Base-by-base conservation (phyloP, 1,284 basidiomycete species). In the Cryptococcus depauperatus region DNA sequence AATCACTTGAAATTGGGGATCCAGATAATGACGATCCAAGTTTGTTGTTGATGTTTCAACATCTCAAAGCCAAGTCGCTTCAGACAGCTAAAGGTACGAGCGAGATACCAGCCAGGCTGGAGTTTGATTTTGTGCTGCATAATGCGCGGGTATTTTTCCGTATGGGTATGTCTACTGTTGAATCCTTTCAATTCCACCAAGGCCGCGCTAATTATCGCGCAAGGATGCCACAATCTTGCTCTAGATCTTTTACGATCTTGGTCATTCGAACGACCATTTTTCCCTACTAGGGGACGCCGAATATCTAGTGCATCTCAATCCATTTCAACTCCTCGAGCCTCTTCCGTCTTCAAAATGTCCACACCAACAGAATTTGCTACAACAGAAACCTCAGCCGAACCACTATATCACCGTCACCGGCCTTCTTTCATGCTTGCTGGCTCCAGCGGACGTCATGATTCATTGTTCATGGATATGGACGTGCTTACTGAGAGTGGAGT, bases 111-210 rank as follows among this genome's bases (percentile, higher is more conserved):
- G 84, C 84, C 26, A 79, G 79, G 44, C 79, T 82, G 16, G 90
- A 95, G 62, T 95, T 89, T 69, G 90, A 86, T 63, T 96, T 95
- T 67, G 87, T 95, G 5, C 75, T 91, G 32, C 90, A 95, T 70
- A 90, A 88, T 56, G 85, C 88, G 1, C 79, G 87, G 19, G 86
- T 92, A 3, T 89, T 96, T 61, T 86, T 83, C 59, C 76, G 86
- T 44, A 91, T 95, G 89, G 91, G 90, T 88, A 53, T 45, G 4
- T 27, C 43, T 13, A 10, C 33, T 19, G 21, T n/a, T 27, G 9
- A 34, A n/a, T 34, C 45, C 28, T 46, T 47, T 16, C 22, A n/a
- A n/a, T n/a, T n/a, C n/a, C n/a, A n/a, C n/a, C n/a, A n/a, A n/a
- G n/a, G n/a, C n/a, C n/a, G n/a, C n/a, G n/a, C n/a, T n/a, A n/a